phyloP scores from a whole-genome alignment of 768 basidiomycete species.

The Phaffia tasmanica region DNA sequence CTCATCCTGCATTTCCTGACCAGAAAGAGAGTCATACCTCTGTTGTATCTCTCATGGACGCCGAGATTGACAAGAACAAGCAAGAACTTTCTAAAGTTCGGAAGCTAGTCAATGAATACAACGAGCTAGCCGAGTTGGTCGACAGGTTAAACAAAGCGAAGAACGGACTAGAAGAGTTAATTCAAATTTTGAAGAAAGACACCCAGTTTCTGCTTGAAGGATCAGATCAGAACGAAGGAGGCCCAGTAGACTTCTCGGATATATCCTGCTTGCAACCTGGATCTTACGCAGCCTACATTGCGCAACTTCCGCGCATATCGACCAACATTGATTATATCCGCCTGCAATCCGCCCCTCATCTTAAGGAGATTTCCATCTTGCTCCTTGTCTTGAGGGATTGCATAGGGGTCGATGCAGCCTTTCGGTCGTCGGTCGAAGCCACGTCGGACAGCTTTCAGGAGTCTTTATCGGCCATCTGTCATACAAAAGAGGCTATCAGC shows the following conservation, averaged over 20 bases:
- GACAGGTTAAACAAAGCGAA: neutral
- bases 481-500: neutral
- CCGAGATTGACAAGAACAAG: neutral
- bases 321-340: neutral
- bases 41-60: neutral
- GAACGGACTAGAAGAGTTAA: neutral
- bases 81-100: neutral
- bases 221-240: neutral
- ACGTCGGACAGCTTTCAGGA: neutral
- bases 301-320: neutral
- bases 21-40: neutral
- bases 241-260: neutral
- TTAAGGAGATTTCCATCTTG: conserved; percentile 7
- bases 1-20: neutral
- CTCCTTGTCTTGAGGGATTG: conserved; percentile 12
- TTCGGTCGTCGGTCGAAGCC: conserved; percentile 2
- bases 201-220: neutral
- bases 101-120: conserved; percentile 2
- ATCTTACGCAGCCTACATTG: conserved; percentile 7
- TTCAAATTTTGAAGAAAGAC: neutral
- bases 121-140: conserved; percentile 3
- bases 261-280: neutral
- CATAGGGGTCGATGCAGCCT: conserved; percentile 15
- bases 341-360: neutral
- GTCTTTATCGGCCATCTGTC: neutral